phyloP scores from a whole-genome alignment of 1,284 basidiomycete species.

The Irpex lacteus region DNA sequence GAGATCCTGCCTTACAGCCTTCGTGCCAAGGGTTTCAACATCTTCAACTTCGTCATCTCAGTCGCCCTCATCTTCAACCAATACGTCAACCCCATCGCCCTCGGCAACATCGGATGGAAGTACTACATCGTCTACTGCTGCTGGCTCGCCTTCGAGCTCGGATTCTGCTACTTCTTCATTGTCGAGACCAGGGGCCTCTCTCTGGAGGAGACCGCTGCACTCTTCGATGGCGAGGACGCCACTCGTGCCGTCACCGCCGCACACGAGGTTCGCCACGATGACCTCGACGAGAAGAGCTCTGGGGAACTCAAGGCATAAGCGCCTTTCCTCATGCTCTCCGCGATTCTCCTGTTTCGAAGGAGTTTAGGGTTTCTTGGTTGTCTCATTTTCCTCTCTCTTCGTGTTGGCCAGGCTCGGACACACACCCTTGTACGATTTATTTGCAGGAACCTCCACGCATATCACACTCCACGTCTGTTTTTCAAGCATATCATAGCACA shows the following conservation, averaged over 20 bases:
- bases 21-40: conserved; percentile 75
- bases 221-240: conserved; percentile 66
- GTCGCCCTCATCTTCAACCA: conserved; percentile 76
- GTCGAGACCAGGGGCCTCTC: conserved; percentile 72
- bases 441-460: background rate
- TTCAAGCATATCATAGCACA: background rate
- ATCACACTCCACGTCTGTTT: background rate
- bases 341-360: background rate
- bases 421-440: background rate
- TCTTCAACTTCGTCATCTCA: conserved; percentile 66
- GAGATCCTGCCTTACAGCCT: conserved; percentile 70
- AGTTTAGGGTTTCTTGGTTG: background rate
- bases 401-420: background rate
- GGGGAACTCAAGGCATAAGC: conserved; percentile 18
- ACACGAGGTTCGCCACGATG: conserved; percentile 28
- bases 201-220: conserved; percentile 72
- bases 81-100: conserved; percentile 75
- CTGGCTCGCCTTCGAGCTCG: conserved; percentile 63
- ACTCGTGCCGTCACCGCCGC: conserved; percentile 24
- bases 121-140: conserved; percentile 63
- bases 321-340: background rate
- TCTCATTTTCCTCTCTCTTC: background rate
- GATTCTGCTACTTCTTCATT: conserved; percentile 64
- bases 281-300: conserved; percentile 32
- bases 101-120: conserved; percentile 57